Conservation (phyloP, 805 yeast genomes). For the Candida caryicola region DNA sequence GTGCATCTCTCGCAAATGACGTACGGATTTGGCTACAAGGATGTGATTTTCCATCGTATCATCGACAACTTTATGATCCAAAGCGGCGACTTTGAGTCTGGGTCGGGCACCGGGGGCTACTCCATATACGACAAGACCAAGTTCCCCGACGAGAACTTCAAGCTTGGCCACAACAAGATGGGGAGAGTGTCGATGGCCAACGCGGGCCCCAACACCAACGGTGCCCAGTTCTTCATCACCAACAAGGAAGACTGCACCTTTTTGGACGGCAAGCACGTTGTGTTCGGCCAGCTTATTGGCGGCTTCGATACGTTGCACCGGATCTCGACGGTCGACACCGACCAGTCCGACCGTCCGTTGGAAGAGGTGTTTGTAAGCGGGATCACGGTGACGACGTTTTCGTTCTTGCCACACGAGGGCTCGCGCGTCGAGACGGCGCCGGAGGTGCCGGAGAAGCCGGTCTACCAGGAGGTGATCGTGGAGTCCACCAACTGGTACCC, state of each 20-base stretch:
- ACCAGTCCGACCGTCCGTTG: conserved; percentile 12
- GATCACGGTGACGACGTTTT: conserved; percentile 5
- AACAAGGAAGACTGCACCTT: conserved; percentile 13
- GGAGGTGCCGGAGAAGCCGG: neutral
- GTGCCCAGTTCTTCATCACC: conserved; percentile 24
- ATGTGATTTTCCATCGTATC: conserved; percentile 32
- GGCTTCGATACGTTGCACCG: conserved; percentile 24
- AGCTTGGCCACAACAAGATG: conserved; percentile 19
- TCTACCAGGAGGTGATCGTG: conserved; percentile 9
- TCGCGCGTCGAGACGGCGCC: neutral
- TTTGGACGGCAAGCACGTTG: conserved; percentile 25
- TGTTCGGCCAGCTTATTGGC: conserved; percentile 25
- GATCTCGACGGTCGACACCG: conserved; percentile 10
- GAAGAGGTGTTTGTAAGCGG: conserved; percentile 16
- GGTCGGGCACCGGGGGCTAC: conserved; percentile 16
- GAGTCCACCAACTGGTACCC: conserved; percentile 7
- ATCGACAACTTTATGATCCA: conserved; percentile 38
- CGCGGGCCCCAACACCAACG: conserved; percentile 22
- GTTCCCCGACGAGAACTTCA: conserved; percentile 22
- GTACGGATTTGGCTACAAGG: conserved; percentile 24
- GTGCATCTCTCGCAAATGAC: conserved; percentile 27
- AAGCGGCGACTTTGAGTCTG: conserved; percentile 32
- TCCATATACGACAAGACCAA: conserved; percentile 12
- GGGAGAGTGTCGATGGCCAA: conserved; percentile 29
- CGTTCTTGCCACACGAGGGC: neutral